Conservation (phyloP, 306 rosid genomes). For the Begonia masoniana region DNA sequence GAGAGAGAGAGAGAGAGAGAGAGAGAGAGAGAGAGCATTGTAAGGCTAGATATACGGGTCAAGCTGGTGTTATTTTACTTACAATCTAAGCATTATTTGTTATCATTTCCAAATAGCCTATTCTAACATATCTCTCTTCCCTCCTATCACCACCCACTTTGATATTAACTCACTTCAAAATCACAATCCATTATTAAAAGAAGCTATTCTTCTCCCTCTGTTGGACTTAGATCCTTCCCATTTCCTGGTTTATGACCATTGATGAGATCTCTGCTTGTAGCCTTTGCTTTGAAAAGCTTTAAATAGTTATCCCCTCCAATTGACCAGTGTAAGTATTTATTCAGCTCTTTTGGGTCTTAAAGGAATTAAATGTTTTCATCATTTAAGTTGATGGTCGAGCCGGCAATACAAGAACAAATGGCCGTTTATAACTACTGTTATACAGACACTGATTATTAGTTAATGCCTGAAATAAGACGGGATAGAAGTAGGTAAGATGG, state of each 20-base stretch:
- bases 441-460: no score
- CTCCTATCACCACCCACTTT: constrained; percentile 15
- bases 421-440: no score
- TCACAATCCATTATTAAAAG: constrained; percentile 1
- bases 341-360: no score
- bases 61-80: constrained; percentile 8
- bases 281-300: no score
- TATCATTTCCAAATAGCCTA: not conserved
- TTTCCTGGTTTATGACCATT: not conserved
- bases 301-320: no score
- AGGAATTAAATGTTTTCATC: no score
- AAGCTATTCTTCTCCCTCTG: not conserved
- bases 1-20: not conserved
- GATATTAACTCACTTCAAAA: constrained; percentile 8
- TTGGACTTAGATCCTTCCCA: not conserved
- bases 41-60: constrained; percentile 6
- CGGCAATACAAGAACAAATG: no score
- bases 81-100: constrained; percentile 2
- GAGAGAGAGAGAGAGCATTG: constrained; percentile 5
- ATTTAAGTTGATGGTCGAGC: no score
- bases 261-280: no score
- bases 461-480: no score
- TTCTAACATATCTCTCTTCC: not conserved
- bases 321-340: no score
- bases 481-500: not conserved